Conservation (phyloP, 2,329 filamentous ascomycete species). For the Aspergillus intermedius region DNA sequence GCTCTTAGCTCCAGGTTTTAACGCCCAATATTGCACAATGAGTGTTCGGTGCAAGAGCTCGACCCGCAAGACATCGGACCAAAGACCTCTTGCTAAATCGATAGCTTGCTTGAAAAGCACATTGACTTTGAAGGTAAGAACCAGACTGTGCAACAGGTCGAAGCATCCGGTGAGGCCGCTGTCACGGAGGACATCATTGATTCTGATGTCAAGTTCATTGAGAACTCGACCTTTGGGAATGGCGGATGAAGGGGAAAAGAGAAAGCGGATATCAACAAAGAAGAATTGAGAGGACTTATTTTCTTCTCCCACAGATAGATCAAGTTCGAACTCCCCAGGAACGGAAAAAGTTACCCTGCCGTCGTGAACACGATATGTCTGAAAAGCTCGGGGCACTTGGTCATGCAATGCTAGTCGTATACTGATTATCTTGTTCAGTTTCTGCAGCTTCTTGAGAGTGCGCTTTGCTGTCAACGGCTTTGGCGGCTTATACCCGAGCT, state of each 20-base stretch:
- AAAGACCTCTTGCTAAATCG: slow-evolving; percentile 62
- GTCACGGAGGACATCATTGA: slow-evolving; percentile 64
- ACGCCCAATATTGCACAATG: slow-evolving; percentile 85
- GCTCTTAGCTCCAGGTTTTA: slow-evolving; percentile 65
- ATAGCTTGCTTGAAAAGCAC: slow-evolving; percentile 72
- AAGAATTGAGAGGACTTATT: slow-evolving; percentile 78
- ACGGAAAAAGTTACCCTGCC: slow-evolving; percentile 89
- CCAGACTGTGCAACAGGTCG: slow-evolving; percentile 76
- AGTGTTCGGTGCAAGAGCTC: slow-evolving; percentile 76
- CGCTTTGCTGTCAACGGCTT: slow-evolving; percentile 64
- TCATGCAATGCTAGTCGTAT: slow-evolving; percentile 82
- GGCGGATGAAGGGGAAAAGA: slow-evolving; percentile 65
- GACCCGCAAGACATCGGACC: slow-evolving; percentile 71
- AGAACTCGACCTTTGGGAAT: slow-evolving; percentile 58
- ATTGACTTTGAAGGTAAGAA: slow-evolving; percentile 83
- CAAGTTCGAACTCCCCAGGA: slow-evolving; percentile 79
- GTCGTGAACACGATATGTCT: slow-evolving; percentile 68
- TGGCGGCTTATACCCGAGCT: slow-evolving; percentile 71
- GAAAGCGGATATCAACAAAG: slow-evolving; percentile 86
- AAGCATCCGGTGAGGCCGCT: slow-evolving; percentile 76
- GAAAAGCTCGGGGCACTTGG: slow-evolving; percentile 70
- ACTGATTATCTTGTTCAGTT: slow-evolving; percentile 76
- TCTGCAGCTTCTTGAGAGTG: slow-evolving; percentile 66
- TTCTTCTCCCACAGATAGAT: slow-evolving; percentile 84
- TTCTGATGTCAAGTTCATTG: slow-evolving; percentile 59